Evolutionary conservation across 1,139 yeast genomes (phyloP).

Genomic region (Blastobotrys indianensis): DNA sequence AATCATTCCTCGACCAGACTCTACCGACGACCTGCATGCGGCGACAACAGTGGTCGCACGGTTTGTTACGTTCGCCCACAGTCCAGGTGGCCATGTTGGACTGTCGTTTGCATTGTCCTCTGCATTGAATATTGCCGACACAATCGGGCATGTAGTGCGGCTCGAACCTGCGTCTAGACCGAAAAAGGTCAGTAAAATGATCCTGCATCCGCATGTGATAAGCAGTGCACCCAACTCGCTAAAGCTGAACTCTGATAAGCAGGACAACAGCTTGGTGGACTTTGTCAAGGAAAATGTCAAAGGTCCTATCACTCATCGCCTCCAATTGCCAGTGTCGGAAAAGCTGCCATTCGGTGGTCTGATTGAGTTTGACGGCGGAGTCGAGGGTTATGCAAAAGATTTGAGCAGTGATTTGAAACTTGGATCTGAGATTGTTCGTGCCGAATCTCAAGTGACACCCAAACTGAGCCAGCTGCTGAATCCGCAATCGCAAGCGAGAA

Average conservation of each 20-base stretch:
- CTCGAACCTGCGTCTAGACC: slow-evolving; percentile 43
- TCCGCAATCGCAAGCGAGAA: slow-evolving; percentile 11
- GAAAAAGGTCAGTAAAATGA: slow-evolving; percentile 27
- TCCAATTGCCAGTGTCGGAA: slow-evolving; percentile 41
- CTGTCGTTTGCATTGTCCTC: slow-evolving; percentile 52
- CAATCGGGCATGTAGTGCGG: slow-evolving; percentile 51
- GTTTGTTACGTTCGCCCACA: slow-evolving; percentile 38
- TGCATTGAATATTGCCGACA: slow-evolving; percentile 46
- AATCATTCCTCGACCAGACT: slow-evolving; percentile 5
- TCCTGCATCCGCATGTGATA: slow-evolving; percentile 54
- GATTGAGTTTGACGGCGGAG: slow-evolving; percentile 42
- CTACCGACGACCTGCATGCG: slow-evolving; percentile 17
- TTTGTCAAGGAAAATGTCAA: slow-evolving; percentile 13
- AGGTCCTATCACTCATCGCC: slow-evolving; percentile 25
- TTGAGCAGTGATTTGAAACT: slow-evolving; percentile 38
- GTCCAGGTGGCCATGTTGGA: slow-evolving; percentile 47
- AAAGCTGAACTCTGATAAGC: slow-evolving; percentile 20
- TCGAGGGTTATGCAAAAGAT: slow-evolving; percentile 43
- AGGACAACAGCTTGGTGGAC: slow-evolving; percentile 16
- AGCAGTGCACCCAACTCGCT: slow-evolving; percentile 32
- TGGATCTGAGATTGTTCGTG: slow-evolving; percentile 50
- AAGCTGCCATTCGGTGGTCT: slow-evolving; percentile 59
- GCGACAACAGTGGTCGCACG: slow-evolving; percentile 50
- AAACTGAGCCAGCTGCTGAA: slow-evolving; percentile 11
- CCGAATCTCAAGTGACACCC: slow-evolving; percentile 44